Evolutionary conservation across 495 filamentous ascomycete species (phyloP).

Genomic region (Aspergillus sclerotioniger): DNA sequence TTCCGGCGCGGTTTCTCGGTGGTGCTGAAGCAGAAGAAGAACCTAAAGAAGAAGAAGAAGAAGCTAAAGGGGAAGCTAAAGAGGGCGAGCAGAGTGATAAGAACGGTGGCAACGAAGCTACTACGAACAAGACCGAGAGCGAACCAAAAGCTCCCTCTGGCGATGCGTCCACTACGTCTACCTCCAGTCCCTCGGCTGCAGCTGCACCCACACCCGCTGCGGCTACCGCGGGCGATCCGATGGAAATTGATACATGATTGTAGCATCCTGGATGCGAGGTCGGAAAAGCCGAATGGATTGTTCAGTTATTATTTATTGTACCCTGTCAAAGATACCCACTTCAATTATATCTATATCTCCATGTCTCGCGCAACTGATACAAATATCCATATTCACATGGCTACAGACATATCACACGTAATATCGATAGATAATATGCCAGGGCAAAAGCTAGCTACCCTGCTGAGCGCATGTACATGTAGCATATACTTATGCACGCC

Average conservation of each 20-base stretch:
- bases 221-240: constrained; percentile 18
- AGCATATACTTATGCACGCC: background rate
- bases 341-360: background rate
- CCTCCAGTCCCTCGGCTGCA: constrained; percentile 3
- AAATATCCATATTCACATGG: background rate
- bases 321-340: constrained; percentile 8
- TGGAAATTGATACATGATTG: constrained; percentile 23
- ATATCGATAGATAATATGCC: background rate
- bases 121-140: constrained; percentile 3
- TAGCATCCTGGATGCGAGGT: background rate
- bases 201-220: constrained; percentile 12
- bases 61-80: constrained; percentile 19
- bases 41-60: constrained; percentile 13
- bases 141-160: constrained; percentile 6
- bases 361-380: background rate
- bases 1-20: constrained; percentile 64
- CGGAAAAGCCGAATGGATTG: background rate
- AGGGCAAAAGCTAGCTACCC: background rate
- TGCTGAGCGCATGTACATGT: background rate
- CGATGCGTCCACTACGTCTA: constrained; percentile 10
- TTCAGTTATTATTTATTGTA: constrained; percentile 11
- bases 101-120: background rate
- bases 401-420: background rate
- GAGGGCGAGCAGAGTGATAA: constrained; percentile 13
- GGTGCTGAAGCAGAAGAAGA: constrained; percentile 21